Conservation (phyloP, 1,284 basidiomycete species). For the Chondrostereum purpureum region DNA sequence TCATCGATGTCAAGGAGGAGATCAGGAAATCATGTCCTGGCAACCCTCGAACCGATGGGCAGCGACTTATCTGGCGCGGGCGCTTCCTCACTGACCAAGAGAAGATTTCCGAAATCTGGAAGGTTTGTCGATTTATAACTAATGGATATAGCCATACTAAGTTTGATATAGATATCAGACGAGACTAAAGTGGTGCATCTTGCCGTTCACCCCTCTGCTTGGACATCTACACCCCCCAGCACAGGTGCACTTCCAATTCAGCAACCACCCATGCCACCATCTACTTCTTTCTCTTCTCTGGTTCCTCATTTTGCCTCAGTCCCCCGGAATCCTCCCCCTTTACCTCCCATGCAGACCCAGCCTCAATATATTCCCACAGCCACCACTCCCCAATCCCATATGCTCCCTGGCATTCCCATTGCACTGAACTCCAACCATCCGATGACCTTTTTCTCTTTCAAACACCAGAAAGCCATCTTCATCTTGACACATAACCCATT, state of each 20-base stretch:
- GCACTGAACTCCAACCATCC: slow-evolving; percentile 14
- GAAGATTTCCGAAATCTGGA: slow-evolving; percentile 61
- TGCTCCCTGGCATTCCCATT: too few species aligned
- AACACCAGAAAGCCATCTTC: slow-evolving; percentile 42
- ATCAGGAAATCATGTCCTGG: slow-evolving; percentile 58
- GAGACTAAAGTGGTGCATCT: slow-evolving; percentile 63
- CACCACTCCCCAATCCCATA: slow-evolving; percentile 3
- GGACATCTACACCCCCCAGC: slow-evolving; percentile 48
- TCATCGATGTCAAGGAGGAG: slow-evolving; percentile 61
- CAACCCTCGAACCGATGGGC: slow-evolving; percentile 58
- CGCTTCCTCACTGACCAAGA: slow-evolving; percentile 60
- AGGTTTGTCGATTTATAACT: slow-evolving; percentile 34
- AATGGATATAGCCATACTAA: slow-evolving; percentile 2
- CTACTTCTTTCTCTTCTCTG: too few species aligned
- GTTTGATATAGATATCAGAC: slow-evolving; percentile 30
- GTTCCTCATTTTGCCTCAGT: too few species aligned
- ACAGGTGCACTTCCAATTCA: too few species aligned
- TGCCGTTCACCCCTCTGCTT: slow-evolving; percentile 69
- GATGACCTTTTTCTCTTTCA: slow-evolving; percentile 35
- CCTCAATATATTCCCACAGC: slow-evolving; percentile 4
- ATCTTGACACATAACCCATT: slow-evolving; percentile 27
- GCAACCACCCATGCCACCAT: too few species aligned
- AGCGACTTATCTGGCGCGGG: slow-evolving; percentile 70
- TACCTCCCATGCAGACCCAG: slow-evolving; percentile 2
- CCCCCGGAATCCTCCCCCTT: slow-evolving; percentile 10